Evolutionary conservation across 2,329 filamentous ascomycete genomes (phyloP), one percentile per base, ranked within the genome.

Genomic region (Trichoderma sp.): DNA sequence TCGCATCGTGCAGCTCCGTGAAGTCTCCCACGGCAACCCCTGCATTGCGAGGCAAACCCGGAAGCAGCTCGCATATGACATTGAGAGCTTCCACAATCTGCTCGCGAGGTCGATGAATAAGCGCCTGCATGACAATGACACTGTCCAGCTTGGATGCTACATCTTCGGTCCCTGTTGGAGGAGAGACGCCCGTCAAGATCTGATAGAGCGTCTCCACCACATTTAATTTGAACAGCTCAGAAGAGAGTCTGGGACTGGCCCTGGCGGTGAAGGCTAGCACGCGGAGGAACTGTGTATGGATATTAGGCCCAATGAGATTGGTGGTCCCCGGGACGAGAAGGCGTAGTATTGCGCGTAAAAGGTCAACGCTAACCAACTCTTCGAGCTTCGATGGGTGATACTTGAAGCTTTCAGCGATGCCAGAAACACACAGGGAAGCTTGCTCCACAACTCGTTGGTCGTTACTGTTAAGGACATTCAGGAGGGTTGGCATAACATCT

Each of bases 361-460:
- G 86, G 73, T 95, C 94, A 34, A 94, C 90, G 79, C 94, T 96
- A 71, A 98, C 93, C 59, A 99, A 87, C 78, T 97, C 93, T 82
- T 99, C 97, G 13, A 99, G 86, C 81, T 97, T 97, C 69, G 89
- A 88, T 23, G 95, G 89, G 71, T 95, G 91, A 77, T 95, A 92
- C 79, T 93, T 95, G 85, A 98, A 99, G 84, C 96, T 98, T 83
- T 99, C 95, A 34, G 98, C 94, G 73, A 99, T 96, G 57, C 96
- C 90, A 5, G 95, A 97, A 20, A 99, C 95, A 81, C 96, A 99
- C 8, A 98, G 88, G 28, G 95, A 98, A 12, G 93, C 96, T 80
- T 99, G 95, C 80, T 99, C 96, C 23, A 99, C 95, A 17, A 99
- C 97, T 74, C 95, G 93, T 78, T 98, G 96, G 78, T 99, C 96